These are phyloP conservation scores for Chaetomiaceae sp. DNA, from an alignment of 2,329 filamentous ascomycete genomes.

Conservation along the genomic window DNA sequence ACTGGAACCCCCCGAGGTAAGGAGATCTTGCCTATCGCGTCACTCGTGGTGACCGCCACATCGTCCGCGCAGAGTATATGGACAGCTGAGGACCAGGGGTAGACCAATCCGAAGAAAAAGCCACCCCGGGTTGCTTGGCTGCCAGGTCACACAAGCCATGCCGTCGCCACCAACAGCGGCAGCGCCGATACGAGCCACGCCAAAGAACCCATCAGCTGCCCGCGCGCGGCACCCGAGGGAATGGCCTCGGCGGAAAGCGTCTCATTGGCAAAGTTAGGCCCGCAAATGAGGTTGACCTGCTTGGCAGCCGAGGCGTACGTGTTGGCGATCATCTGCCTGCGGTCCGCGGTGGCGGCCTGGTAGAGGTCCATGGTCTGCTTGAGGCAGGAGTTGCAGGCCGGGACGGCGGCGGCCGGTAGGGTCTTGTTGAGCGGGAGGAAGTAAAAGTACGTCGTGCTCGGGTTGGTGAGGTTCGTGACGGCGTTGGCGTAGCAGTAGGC, in stretches of 20 bases:
- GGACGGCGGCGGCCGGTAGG: constrained; percentile 62
- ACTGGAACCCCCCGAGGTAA: too few relatives aligned
- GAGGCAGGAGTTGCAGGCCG: constrained; percentile 72
- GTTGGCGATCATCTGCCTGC: constrained; percentile 58
- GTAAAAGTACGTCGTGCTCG: constrained; percentile 76
- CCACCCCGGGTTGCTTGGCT: too few relatives aligned
- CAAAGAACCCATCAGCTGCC: neutral
- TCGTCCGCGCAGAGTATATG: too few relatives aligned
- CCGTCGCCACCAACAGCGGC: neutral
- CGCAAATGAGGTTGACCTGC: constrained; percentile 65
- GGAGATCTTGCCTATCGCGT: too few relatives aligned
- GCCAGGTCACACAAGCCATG: constrained; percentile 10
- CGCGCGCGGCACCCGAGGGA: constrained; percentile 17
- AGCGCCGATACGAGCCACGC: neutral
- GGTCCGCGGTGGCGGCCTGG: constrained; percentile 61
- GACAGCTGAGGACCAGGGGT: too few relatives aligned
- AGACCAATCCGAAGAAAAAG: neutral
- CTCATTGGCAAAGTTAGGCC: constrained; percentile 52
- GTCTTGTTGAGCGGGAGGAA: constrained; percentile 73
- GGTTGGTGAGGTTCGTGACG: constrained; percentile 66
- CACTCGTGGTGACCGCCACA: too few relatives aligned
- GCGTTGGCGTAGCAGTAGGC: constrained; percentile 82
- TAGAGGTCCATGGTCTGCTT: constrained; percentile 79
- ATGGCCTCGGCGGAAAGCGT: constrained; percentile 41
- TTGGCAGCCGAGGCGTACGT: constrained; percentile 69